A percentile compares a stretch with the other conserved stretches of the same genome.
Conservation (phyloP, 2,329 filamentous ascomycete species). For the Fusarium goolgardi region DNA sequence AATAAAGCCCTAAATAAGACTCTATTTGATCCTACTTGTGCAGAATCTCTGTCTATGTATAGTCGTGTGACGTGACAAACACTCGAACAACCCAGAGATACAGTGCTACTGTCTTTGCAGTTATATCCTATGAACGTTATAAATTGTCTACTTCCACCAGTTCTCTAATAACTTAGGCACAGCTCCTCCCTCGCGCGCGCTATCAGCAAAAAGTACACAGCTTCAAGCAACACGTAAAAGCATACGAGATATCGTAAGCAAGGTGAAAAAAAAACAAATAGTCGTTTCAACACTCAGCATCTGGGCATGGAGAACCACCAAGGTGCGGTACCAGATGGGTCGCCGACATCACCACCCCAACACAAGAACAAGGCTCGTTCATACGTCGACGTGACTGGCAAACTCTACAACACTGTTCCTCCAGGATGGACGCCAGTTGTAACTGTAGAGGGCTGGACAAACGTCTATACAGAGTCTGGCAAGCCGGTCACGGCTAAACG, state of each 20-base stretch:
- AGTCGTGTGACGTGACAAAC: constrained; percentile 16
- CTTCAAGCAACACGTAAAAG: neutral
- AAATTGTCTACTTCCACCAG: neutral
- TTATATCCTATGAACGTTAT: neutral
- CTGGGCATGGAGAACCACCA: neutral
- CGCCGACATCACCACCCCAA: neutral
- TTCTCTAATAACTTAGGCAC: neutral
- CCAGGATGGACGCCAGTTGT: neutral
- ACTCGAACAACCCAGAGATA: neutral
- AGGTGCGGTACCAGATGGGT: fast-evolving
- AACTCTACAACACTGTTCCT: neutral
- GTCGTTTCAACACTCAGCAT: fast-evolving
- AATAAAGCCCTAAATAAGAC: neutral
- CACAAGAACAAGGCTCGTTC: neutral
- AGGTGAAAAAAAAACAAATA: too few species aligned
- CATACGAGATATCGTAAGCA: too few species aligned
- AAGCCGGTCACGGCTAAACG: too few species aligned
- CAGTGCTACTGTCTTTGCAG: neutral
- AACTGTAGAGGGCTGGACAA: neutral
- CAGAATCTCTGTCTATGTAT: neutral
- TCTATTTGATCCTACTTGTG: neutral
- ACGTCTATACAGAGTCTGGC: neutral
- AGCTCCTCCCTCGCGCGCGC: neutral
- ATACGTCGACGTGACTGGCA: neutral
- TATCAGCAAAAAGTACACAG: neutral